Evolutionary conservation across 2,329 filamentous ascomycete genomes (phyloP).

Genomic region (Diaporthe citriasiana): DNA sequence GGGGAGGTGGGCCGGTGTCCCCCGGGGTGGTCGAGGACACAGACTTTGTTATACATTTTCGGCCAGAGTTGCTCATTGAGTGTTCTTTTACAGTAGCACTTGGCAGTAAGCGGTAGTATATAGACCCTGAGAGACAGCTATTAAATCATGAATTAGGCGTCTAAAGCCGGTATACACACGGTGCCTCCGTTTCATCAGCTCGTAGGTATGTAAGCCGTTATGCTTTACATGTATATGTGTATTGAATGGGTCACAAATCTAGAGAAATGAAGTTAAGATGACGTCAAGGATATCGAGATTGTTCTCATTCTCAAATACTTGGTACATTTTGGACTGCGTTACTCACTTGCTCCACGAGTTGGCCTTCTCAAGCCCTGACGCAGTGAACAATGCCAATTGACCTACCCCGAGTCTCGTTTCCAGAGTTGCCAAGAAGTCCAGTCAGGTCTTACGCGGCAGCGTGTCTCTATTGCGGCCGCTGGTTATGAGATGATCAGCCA

Average conservation of each 20-base stretch:
- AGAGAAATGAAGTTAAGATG: too few species aligned
- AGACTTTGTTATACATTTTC: not conserved
- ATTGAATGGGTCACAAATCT: too few species aligned
- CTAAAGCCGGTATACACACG: too few species aligned
- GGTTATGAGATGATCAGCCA: not conserved
- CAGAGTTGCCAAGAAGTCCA: not conserved
- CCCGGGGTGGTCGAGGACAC: not conserved
- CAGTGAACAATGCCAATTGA: not conserved
- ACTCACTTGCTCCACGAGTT: too few species aligned
- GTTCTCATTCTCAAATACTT: not conserved
- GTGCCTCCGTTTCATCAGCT: too few species aligned
- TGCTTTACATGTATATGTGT: too few species aligned
- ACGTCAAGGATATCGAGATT: not conserved
- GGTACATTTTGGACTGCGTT: not conserved
- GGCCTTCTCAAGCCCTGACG: not conserved
- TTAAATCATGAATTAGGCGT: too few species aligned
- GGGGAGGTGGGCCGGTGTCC: too few species aligned
- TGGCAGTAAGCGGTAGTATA: not conserved
- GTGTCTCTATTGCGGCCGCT: not conserved
- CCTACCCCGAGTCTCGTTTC: not conserved
- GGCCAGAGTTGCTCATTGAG: not conserved
- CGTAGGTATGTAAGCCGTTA: too few species aligned
- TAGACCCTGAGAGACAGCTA: too few species aligned
- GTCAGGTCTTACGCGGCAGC: not conserved
- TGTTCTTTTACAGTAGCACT: not conserved